Evolutionary conservation across 805 yeast species (phyloP), one percentile per base, ranked within the genome.

Genomic region (Saturnispora sanitii): DNA sequence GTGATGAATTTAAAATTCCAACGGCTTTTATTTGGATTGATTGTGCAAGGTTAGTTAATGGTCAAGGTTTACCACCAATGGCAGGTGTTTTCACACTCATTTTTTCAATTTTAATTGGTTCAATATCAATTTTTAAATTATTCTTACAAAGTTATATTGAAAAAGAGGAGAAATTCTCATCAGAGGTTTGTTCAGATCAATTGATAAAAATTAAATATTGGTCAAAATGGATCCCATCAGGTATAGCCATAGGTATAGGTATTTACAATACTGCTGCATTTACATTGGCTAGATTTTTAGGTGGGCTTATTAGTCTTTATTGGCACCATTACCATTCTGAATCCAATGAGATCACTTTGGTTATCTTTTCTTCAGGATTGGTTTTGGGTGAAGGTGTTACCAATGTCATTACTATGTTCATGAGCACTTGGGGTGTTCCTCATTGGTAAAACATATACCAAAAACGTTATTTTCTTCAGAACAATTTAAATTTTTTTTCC

Each of bases 1-100:
- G 84, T 43, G 64, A 72, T 16, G 68, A 77, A 39, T 90, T 85
- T 58, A 69, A 96, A 43, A 76, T 92, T 27, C 98, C 98, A 4
- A 92, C 98, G 0, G 96, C 97, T 0, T 75, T 86, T 3, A 86
- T 90, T 18, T 90, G 98, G 98, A 80, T 90, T 33, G 97, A 90
- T 58, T 88, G 97, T 57, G 86, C 96, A 1, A 66, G 98, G 42
- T 67, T 90, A 29, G 95, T 90, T 25, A 83, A 90, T 1, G 98
- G 97, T 1, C 71, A 80, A 42, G 95, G 95, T 0, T 65, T 92
- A 19, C 98, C 98, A 0, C 82, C 86, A 0, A 71, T 72, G 43
- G 95, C 87, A 1, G 62, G 68, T 43, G 73, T 67, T 39, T 73
- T 76, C 49, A 70, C 85, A 0, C 53, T 81, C 4, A 44, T 66